Conservation (phyloP, 352 stramenopile genomes). For the Plasmopara viticola region DNA sequence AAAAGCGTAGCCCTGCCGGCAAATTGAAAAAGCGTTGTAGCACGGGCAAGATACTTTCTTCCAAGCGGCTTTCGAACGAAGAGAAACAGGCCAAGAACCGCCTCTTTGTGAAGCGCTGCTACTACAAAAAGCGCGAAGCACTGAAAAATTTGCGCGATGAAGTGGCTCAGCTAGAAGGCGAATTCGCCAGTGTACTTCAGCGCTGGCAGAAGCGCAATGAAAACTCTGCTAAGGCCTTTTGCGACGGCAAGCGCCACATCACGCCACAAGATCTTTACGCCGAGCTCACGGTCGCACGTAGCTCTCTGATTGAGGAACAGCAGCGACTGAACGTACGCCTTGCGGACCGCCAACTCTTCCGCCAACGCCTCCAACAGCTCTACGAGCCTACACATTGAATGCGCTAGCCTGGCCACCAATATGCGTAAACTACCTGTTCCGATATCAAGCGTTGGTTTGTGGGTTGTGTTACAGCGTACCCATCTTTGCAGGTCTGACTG, state of each 20-base stretch:
- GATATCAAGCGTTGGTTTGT: constrained; percentile 11
- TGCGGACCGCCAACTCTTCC: constrained; percentile 36
- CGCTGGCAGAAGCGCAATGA: constrained; percentile 29
- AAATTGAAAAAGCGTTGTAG: constrained; percentile 29
- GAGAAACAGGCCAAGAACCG: constrained; percentile 62
- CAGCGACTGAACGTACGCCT: constrained; percentile 34
- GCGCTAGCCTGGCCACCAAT: neutral
- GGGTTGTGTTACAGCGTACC: neutral
- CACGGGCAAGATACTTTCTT: constrained; percentile 17
- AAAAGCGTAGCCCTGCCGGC: constrained; percentile 13
- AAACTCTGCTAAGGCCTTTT: constrained; percentile 22
- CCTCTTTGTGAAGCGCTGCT: constrained; percentile 70
- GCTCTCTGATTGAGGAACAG: constrained; percentile 37
- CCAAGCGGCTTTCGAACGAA: constrained; percentile 38
- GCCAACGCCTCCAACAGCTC: constrained; percentile 36
- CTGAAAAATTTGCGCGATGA: constrained; percentile 38
- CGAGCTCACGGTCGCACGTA: constrained; percentile 33
- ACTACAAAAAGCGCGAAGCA: constrained; percentile 69
- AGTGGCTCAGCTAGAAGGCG: constrained; percentile 28
- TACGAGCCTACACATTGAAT: constrained; percentile 34
- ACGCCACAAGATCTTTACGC: constrained; percentile 33
- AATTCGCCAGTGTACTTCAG: constrained; percentile 31
- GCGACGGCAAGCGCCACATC: constrained; percentile 26
- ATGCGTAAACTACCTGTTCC: constrained; percentile 9
- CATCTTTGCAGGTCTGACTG: neutral